These are phyloP conservation scores for Gloeophyllum trabeum DNA, from an alignment of 768 basidiomycete genomes.

Conservation along the genomic window DNA sequence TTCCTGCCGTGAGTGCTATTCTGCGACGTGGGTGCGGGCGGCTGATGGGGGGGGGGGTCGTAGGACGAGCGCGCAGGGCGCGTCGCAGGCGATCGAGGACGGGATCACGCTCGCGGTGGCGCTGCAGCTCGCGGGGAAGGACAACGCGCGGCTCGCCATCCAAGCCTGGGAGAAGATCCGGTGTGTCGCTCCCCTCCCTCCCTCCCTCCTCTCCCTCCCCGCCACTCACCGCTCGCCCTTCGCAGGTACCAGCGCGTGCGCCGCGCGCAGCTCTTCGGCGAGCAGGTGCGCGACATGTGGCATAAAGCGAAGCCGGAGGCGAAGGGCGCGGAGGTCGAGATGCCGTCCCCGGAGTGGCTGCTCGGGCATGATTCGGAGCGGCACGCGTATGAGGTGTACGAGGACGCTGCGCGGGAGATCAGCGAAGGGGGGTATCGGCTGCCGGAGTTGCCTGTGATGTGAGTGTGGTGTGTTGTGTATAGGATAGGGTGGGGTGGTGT, in stretches of 20 bases:
- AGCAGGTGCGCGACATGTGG: constrained; percentile 15
- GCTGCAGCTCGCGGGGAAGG: constrained; percentile 12
- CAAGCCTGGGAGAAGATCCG: constrained; percentile 12
- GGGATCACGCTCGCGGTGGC: constrained; percentile 12
- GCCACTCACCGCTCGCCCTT: not conserved
- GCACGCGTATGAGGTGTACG: constrained; percentile 13
- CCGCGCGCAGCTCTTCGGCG: constrained; percentile 12
- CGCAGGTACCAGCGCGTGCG: constrained; percentile 14
- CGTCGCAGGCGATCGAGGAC: constrained; percentile 14
- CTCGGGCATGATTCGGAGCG: constrained; percentile 15
- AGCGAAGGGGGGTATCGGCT: no score
- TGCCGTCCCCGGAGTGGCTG: no score
- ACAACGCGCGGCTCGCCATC: constrained; percentile 7
- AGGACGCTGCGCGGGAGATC: constrained; percentile 10
- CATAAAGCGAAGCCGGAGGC: no score
- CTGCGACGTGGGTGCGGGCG: not conserved
- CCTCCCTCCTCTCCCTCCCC: no score
- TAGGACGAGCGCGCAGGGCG: constrained; percentile 14
- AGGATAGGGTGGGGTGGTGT: no score
- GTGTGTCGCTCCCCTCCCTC: not conserved
- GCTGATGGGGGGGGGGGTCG: not conserved
- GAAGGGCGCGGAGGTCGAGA: no score
- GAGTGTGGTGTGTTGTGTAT: no score
- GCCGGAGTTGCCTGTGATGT: no score
- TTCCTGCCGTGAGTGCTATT: constrained; percentile 15